Percentiles rank a stretch among this genome's conserved stretches.
These are phyloP conservation scores for Microbotryum intermedium DNA, from an alignment of 1,284 basidiomycete genomes.

Conservation along the genomic window DNA sequence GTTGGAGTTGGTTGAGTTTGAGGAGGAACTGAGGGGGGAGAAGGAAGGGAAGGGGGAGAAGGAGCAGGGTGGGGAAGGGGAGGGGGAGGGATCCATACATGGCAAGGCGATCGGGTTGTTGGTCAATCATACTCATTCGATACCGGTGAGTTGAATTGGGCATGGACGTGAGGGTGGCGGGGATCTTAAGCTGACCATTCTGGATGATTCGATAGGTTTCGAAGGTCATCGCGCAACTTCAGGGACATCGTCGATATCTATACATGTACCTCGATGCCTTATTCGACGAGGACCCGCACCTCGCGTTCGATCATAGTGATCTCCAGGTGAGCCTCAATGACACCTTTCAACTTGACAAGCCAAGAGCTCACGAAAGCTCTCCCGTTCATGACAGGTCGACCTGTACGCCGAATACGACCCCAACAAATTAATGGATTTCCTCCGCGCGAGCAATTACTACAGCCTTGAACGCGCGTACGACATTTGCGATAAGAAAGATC, in stretches of 20 bases:
- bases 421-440: slow-evolving; percentile 71
- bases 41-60: background rate
- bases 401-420: slow-evolving; percentile 86
- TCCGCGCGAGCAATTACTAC: slow-evolving; percentile 85
- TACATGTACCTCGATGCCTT: slow-evolving; percentile 90
- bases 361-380: background rate
- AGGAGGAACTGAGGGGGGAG: slow-evolving; percentile 46
- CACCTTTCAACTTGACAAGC: no score
- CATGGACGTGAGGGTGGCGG: background rate
- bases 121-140: slow-evolving; percentile 90
- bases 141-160: slow-evolving; percentile 57
- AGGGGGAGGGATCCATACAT: slow-evolving; percentile 36
- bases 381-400: slow-evolving; percentile 52
- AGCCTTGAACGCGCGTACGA: slow-evolving; percentile 81
- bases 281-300: slow-evolving; percentile 74
- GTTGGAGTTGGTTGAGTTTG: slow-evolving; percentile 83
- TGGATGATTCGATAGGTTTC: slow-evolving; percentile 51
- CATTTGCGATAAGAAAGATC: slow-evolving; percentile 72
- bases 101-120: slow-evolving; percentile 71
- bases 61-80: background rate
- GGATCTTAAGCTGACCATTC: background rate
- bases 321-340: slow-evolving; percentile 51
- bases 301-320: slow-evolving; percentile 74
- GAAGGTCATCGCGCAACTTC: slow-evolving; percentile 79
- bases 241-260: slow-evolving; percentile 66